Percentiles rank a stretch among this genome's conserved stretches.
Conservation (phyloP, 2,329 filamentous ascomycete genomes). For the Trichoderma sp. region DNA sequence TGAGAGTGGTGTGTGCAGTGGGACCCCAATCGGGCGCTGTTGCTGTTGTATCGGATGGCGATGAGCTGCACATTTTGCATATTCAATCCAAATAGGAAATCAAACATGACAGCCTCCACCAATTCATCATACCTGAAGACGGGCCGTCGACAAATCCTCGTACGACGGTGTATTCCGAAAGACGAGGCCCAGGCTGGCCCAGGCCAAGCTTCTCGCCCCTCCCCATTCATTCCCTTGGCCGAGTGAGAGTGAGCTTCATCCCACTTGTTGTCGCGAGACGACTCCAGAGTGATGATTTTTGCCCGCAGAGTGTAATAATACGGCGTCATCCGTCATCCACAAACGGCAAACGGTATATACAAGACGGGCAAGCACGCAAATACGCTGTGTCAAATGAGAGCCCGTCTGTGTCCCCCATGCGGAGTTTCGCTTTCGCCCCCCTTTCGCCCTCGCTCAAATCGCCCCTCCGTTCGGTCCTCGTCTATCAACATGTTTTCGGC, state of each 20-base stretch:
- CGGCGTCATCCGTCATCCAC: not conserved
- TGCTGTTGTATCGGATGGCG: conserved; percentile 4
- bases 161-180: not conserved
- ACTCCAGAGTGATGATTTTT: not conserved
- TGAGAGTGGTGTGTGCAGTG: not conserved
- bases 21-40: not conserved
- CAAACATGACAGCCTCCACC: not conserved
- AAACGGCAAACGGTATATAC: not conserved
- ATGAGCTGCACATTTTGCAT: conserved; percentile 15
- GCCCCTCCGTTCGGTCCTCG: not conserved
- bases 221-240: not conserved
- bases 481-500: conserved; percentile 13
- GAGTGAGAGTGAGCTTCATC: not conserved
- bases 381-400: not conserved
- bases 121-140: conserved; percentile 6
- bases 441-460: not conserved
- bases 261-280: not conserved
- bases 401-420: not conserved
- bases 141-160: not conserved
- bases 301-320: not conserved
- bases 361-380: not conserved
- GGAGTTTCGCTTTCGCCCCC: not conserved
- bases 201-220: not conserved
- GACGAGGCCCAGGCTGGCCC: not conserved
- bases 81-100: conserved; percentile 16